Evolutionary conservation across 768 basidiomycete species (phyloP), one percentile per base, ranked within the genome.

Genomic region (Suillus variegatus): DNA sequence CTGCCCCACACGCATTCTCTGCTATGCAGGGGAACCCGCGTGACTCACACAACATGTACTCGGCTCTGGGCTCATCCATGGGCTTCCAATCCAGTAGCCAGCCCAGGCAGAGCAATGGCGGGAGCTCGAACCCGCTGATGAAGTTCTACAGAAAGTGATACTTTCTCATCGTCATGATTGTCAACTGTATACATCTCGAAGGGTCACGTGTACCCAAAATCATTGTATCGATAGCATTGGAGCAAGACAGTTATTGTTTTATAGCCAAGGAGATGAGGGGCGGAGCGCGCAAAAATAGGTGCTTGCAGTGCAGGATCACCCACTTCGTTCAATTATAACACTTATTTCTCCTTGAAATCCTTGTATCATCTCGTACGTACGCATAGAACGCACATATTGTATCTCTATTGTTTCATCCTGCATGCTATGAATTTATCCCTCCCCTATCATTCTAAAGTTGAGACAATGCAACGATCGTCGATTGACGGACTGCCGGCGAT

Each of bases 1-100:
- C 86, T 28, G 82, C 83, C 14, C 87, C 88, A 62, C 85, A 87
- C 64, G 84, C 86, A 14, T 88, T 89, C 73, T 73, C 79, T 13
- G 70, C 80, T 52, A 80, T 89, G 63, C 84, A 87, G 73, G 85
- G 85, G 75, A 82, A 86, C 69, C 88, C 88, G 46, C 86, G 88
- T 61, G 85, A 88, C 68, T 72, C 79, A 4, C 85, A 89, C 70
- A 75, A 77, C 67, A 86, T 87, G 84, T 88, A 86, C 76, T 79
- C 86, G 46, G 79, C 85, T 5, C 81, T 87, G 64, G 70, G 77
- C 66, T 69, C 76, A 16, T 67, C 76, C 38, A 65, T 73, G 74
- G 65, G 75, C 63, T 20, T 67, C 25, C 71, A 67, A 63, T 58
- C 68, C 25, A 43, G 69, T 77, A 36, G 67, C 76, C 55, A 72